phyloP scores from a whole-genome alignment of 176 grass and related monocot genomes.

The Poa pratensis region DNA sequence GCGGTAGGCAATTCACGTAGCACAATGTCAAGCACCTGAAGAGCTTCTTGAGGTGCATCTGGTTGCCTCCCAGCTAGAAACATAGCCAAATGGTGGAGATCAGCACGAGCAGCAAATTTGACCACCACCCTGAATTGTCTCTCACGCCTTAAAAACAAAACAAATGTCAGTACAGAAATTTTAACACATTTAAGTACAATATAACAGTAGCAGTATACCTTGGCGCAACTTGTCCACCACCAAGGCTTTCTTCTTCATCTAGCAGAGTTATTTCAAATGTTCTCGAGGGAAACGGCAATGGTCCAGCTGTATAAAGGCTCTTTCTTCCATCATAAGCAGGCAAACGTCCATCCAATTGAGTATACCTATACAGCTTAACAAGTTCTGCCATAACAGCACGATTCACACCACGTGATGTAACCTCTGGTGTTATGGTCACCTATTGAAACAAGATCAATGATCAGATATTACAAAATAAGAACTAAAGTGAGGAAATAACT shows the following conservation, averaged over 20 bases:
- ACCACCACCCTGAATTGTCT: conserved; percentile 81
- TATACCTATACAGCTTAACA: conserved; percentile 61
- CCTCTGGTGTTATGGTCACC: conserved; percentile 87
- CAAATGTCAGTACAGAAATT: conserved; percentile 23
- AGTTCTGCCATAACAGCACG: conserved; percentile 87
- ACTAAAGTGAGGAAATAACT: not conserved
- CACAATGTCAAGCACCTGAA: conserved; percentile 96
- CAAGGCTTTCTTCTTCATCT: conserved; percentile 74
- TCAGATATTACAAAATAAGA: conserved; percentile 31
- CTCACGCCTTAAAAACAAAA: conserved; percentile 70
- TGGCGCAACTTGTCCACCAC: conserved; percentile 55
- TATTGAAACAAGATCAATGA: conserved; percentile 34
- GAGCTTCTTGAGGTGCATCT: conserved; percentile 94
- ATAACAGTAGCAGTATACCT: conserved; percentile 37
- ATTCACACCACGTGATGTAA: conserved; percentile 87
- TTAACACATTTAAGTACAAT: conserved; percentile 19
- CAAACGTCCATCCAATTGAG: conserved; percentile 70
- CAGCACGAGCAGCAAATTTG: conserved; percentile 93
- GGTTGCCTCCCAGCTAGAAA: conserved; percentile 88
- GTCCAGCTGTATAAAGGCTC: conserved; percentile 89
- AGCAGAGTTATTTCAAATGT: conserved; percentile 79
- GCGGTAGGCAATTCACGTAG: conserved; percentile 87
- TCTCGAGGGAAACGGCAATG: conserved; percentile 74
- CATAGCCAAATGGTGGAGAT: conserved; percentile 89
- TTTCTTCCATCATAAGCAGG: conserved; percentile 91